Percentiles rank a stretch among this genome's conserved stretches.
Evolutionary conservation across 495 filamentous ascomycete species (phyloP).

Genomic region (Aspergillus panamensis): DNA sequence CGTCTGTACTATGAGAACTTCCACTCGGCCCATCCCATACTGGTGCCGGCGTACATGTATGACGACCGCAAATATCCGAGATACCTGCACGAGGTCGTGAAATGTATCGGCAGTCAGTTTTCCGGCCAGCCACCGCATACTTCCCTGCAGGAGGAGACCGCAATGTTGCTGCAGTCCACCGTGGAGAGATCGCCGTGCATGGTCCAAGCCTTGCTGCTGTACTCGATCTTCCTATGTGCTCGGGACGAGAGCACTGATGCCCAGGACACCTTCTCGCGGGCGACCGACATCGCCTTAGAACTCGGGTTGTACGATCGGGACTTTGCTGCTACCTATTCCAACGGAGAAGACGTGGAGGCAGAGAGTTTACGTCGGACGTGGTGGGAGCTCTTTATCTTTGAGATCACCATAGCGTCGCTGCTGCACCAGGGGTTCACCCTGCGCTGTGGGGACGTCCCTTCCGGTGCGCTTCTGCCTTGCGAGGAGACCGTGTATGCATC

Average conservation of each 20-base stretch:
- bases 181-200: conserved; percentile 32
- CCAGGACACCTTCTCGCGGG: conserved; percentile 28
- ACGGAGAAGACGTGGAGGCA: conserved; percentile 31
- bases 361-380: conserved; percentile 42
- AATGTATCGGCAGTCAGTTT: conserved; percentile 41
- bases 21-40: conserved; percentile 38
- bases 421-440: conserved; percentile 29
- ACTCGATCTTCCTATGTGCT: conserved; percentile 36
- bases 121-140: conserved; percentile 19
- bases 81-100: conserved; percentile 35
- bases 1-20: conserved; percentile 42
- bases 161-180: conserved; percentile 27
- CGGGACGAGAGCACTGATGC: conserved; percentile 35
- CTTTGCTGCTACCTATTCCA: conserved; percentile 28
- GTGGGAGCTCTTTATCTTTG: conserved; percentile 43
- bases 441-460: conserved; percentile 31
- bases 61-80: conserved; percentile 36
- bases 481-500: conserved; percentile 37
- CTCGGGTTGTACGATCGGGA: conserved; percentile 37
- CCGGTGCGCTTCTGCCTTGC: conserved; percentile 39
- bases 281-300: conserved; percentile 35
- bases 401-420: conserved; percentile 35
- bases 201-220: conserved; percentile 39
- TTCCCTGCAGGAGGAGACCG: conserved; percentile 26
- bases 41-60: conserved; percentile 34